These are phyloP conservation scores for Inga laurina DNA, from an alignment of 306 rosid species.

Conservation along the genomic window DNA sequence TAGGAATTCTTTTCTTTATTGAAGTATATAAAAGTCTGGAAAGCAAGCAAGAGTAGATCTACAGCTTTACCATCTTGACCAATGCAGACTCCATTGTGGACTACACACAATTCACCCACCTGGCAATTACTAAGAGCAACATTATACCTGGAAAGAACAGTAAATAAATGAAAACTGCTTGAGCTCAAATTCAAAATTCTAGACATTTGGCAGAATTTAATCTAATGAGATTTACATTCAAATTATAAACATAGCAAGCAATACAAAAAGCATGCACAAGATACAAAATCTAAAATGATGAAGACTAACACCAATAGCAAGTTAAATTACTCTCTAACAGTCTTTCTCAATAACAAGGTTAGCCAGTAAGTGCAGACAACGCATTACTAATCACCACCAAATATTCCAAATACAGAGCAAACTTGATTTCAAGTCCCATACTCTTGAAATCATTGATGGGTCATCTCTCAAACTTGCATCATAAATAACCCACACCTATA, in stretches of 20 bases:
- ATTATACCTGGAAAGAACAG: slow-evolving; percentile 60
- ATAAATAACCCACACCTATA: background rate
- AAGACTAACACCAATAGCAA: slow-evolving; percentile 4
- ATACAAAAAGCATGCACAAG: background rate
- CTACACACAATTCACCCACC: slow-evolving; percentile 79
- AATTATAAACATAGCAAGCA: background rate
- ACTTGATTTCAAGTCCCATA: background rate
- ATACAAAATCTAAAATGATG: background rate
- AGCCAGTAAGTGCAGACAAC: background rate
- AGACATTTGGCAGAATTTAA: slow-evolving; percentile 23
- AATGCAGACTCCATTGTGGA: slow-evolving; percentile 88
- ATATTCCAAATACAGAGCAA: background rate
- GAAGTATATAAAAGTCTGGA: background rate
- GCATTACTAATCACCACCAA: background rate
- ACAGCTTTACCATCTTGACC: slow-evolving; percentile 90
- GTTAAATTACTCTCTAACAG: background rate
- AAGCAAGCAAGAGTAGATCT: slow-evolving; percentile 26
- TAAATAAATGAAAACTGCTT: slow-evolving; percentile 8
- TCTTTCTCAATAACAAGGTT: background rate
- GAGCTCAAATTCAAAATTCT: slow-evolving; percentile 14
- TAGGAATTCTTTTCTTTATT: background rate
- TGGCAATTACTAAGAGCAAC: slow-evolving; percentile 74
- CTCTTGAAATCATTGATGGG: background rate
- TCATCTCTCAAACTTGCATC: background rate
- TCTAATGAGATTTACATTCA: background rate